These are phyloP conservation scores for Aspergillus hancockii DNA, from an alignment of 495 filamentous ascomycete genomes.

Conservation along the genomic window DNA sequence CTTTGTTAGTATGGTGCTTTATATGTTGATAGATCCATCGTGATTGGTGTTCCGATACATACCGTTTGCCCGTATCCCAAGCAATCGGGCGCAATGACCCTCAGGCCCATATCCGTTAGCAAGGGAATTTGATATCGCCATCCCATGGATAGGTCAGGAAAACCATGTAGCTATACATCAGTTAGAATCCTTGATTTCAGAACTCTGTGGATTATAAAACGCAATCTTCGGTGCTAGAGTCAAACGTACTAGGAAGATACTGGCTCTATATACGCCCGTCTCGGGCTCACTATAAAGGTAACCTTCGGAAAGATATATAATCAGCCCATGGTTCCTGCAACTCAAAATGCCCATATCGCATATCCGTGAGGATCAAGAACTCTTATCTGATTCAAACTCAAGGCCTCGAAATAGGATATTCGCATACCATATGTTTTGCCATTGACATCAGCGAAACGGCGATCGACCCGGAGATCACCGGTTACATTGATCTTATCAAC, in stretches of 20 bases:
- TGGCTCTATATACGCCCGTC: conserved; percentile 52
- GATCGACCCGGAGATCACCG: conserved; percentile 61
- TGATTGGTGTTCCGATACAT: conserved; percentile 14
- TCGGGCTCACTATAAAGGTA: conserved; percentile 67
- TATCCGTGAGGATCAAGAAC: background rate
- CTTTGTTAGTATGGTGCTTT: background rate
- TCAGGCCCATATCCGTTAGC: conserved; percentile 65
- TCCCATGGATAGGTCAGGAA: conserved; percentile 66
- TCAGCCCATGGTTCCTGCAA: conserved; percentile 9
- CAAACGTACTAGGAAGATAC: conserved; percentile 62
- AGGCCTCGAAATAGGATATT: background rate
- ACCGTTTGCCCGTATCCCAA: conserved; percentile 81
- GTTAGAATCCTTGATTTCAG: background rate
- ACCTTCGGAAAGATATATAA: conserved; percentile 33
- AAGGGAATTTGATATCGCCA: conserved; percentile 85
- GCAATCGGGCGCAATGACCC: conserved; percentile 76
- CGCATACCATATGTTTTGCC: conserved; percentile 62
- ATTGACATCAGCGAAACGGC: conserved; percentile 60
- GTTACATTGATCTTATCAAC: conserved; percentile 62
- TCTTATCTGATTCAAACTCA: background rate
- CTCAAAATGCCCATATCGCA: background rate
- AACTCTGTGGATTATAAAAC: too few species aligned
- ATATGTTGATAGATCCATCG: background rate
- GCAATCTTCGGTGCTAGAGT: background rate
- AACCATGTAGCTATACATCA: conserved; percentile 58